Base-by-base conservation (phyloP, 495 filamentous ascomycete genomes). In the Talaromyces wortmannii region DNA sequence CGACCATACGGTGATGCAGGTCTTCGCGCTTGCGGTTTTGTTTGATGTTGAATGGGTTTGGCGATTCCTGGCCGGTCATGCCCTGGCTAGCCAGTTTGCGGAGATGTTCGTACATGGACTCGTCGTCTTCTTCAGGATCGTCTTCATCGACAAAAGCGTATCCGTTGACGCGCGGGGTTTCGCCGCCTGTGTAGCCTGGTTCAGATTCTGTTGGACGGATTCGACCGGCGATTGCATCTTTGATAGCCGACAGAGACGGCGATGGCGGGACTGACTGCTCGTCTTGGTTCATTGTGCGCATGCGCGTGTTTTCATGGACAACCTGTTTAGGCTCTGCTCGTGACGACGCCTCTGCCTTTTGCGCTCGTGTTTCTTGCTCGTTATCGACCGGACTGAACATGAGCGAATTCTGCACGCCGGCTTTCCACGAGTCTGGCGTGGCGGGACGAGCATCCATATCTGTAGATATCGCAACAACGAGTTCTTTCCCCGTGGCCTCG, bases 141-240 rank as follows among this genome's bases (percentile, higher is more conserved):
- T 95, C 88, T 33, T 82, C 79, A 59, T 96, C 91, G 44, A 98
- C 94, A 67, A 97, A 97, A 3, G 89, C 83, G 62, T 96, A 98
- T 17, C 94, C 94, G 53, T 90, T 90, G 0, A 97, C 89, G 3
- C 90, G 79, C 0, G 94, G 94, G 0, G 94, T 97, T 64, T 94
- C 87, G 16, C 74, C 81, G n/a, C 82, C 84, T 3, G 70, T 70
- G 31, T 82, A 82, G 4, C 79, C 84, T 7, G 81, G 36, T 61
- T 95, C 88, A 0, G 83, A 81, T n/a, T 83, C 80, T 2, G 78
- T 79, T 4, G 76, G 71, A 13, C 83, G 79, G 5, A 85, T 81
- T 0, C 79, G 82, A 11, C 94, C 91, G 3, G 87, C 83, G 60
- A 98, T 95, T 12, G 94, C 94, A 57, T 89, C 90, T 59, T 87